A percentile compares a stretch with the other conserved stretches of the same genome.
Evolutionary conservation across 164 flowering plant species (phyloP).

Genomic region (Umbilicus rupestris): DNA sequence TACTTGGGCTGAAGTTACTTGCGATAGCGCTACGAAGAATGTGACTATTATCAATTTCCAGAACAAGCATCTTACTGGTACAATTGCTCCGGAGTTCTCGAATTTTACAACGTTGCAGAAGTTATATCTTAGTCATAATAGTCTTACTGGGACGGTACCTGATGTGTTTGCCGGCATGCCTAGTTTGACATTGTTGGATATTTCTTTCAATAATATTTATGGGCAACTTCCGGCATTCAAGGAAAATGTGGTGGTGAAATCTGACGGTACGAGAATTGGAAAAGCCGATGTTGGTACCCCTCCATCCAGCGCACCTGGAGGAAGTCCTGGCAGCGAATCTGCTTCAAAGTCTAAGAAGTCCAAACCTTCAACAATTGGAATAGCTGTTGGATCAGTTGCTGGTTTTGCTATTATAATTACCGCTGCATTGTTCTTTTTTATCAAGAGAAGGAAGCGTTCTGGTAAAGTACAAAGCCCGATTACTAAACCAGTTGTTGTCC

Average conservation of each 20-base stretch:
- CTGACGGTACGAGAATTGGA: constrained; percentile 46
- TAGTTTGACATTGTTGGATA: constrained; percentile 36
- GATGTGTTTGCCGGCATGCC: constrained; percentile 41
- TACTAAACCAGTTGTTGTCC: constrained; percentile 32
- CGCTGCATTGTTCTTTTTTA: constrained; percentile 19
- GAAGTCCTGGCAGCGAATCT: constrained; percentile 12
- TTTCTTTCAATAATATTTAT: constrained; percentile 49
- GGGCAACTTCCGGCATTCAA: constrained; percentile 56
- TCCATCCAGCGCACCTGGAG: constrained; percentile 14
- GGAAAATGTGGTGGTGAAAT: constrained; percentile 25
- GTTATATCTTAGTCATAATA: constrained; percentile 45
- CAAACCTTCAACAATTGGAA: constrained; percentile 18
- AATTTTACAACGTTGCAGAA: constrained; percentile 30
- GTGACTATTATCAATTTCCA: constrained; percentile 43
- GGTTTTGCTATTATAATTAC: constrained; percentile 21
- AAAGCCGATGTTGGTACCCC: constrained; percentile 17
- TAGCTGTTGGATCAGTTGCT: constrained; percentile 41
- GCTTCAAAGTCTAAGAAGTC: constrained; percentile 1
- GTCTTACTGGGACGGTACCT: constrained; percentile 64
- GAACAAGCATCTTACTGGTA: constrained; percentile 50
- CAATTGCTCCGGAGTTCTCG: constrained; percentile 51
- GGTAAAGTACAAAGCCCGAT: constrained; percentile 48
- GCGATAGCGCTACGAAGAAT: constrained; percentile 40
- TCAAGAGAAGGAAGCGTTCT: constrained; percentile 25
- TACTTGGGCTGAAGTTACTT: constrained; percentile 23